A percentile compares a stretch with the other conserved stretches of the same genome.
These are phyloP conservation scores for Yamadazyma laniorum DNA, from an alignment of 805 yeast genomes.

Conservation along the genomic window DNA sequence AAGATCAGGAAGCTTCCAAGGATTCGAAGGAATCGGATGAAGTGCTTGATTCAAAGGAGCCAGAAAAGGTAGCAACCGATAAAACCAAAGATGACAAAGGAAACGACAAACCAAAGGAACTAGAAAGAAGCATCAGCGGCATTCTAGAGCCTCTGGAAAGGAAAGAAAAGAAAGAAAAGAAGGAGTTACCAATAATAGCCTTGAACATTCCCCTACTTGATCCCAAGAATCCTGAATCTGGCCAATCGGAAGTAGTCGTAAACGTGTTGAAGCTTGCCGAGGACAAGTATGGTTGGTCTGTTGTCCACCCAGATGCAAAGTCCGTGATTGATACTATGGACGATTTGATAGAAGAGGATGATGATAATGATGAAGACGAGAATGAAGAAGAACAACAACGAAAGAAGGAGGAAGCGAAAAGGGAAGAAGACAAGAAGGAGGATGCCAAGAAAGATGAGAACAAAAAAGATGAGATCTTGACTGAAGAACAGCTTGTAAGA, in stretches of 20 bases:
- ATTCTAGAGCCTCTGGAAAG: slow-evolving; percentile 10
- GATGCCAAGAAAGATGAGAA: slow-evolving; percentile 9
- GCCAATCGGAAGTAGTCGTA: slow-evolving; percentile 62
- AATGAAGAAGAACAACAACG: slow-evolving; percentile 16
- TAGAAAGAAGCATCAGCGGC: not conserved
- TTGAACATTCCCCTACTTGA: slow-evolving; percentile 51
- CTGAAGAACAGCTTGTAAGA: slow-evolving; percentile 44
- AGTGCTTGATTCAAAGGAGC: not conserved
- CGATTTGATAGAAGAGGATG: slow-evolving; percentile 32
- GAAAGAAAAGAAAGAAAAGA: slow-evolving; percentile 20
- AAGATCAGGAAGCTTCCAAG: slow-evolving; percentile 1
- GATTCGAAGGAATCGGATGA: slow-evolving; percentile 1
- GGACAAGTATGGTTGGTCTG: slow-evolving; percentile 79
- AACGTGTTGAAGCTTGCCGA: slow-evolving; percentile 75
- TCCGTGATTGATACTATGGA: slow-evolving; percentile 53
- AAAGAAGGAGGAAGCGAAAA: not conserved
- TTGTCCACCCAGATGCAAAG: slow-evolving; percentile 63
- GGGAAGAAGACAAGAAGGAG: slow-evolving; percentile 6
- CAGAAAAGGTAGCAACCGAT: not conserved
- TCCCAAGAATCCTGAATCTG: slow-evolving; percentile 49
- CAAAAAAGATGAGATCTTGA: slow-evolving; percentile 26
- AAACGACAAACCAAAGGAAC: not conserved
- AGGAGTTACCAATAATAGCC: slow-evolving; percentile 49
- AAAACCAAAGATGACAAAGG: not conserved
- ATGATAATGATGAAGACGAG: slow-evolving; percentile 27